Evolutionary conservation across 202 grass and related monocot species (phyloP).

Genomic region (Carex arenaria): DNA sequence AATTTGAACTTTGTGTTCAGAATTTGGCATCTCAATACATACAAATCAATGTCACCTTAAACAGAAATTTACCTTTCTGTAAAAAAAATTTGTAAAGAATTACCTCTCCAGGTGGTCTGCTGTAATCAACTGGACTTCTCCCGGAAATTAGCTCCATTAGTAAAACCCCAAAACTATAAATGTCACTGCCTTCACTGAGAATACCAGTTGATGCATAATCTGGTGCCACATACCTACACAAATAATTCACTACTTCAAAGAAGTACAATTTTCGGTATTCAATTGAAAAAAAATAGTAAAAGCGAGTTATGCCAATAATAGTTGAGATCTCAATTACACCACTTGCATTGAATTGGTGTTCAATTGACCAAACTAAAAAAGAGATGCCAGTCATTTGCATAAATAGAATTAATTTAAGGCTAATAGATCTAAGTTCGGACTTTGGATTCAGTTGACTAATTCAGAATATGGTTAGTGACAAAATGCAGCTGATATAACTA

Average conservation of each 20-base stretch:
- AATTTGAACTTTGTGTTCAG: background rate
- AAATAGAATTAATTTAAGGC: background rate
- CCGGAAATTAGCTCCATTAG: slow-evolving; percentile 93
- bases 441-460: no score
- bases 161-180: slow-evolving; percentile 95
- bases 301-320: background rate
- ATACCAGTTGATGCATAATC: slow-evolving; percentile 96
- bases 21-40: background rate
- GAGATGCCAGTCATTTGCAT: background rate
- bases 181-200: slow-evolving; percentile 88
- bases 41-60: background rate
- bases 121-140: slow-evolving; percentile 84
- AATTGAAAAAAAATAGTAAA: background rate
- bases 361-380: background rate
- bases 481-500: background rate
- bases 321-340: background rate
- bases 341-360: background rate
- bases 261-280: background rate
- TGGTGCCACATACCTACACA: slow-evolving; percentile 71
- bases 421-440: background rate
- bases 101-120: slow-evolving; percentile 64
- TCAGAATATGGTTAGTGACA: background rate
- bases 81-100: background rate
- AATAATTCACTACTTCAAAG: background rate
- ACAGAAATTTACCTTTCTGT: background rate